Conservation (phyloP, 2,329 filamentous ascomycete species). For the Truncatella angustata region DNA sequence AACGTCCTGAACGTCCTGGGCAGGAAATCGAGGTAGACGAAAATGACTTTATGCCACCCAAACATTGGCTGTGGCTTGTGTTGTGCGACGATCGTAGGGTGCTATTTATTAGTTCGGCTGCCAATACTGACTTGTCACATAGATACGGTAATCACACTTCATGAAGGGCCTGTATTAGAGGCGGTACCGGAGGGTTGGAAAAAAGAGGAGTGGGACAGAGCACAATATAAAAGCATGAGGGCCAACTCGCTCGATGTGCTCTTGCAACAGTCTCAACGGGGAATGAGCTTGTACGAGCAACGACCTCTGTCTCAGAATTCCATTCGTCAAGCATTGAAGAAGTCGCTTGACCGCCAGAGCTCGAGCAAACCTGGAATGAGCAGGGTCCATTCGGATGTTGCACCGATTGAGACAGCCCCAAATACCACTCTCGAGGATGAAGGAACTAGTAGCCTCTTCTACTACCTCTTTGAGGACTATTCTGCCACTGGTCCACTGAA, state of each 20-base stretch:
- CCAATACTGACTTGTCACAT: conserved; percentile 14
- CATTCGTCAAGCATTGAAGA: conserved; percentile 28
- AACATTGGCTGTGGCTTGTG: conserved; percentile 69
- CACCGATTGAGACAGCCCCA: conserved; percentile 14
- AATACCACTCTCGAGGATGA: conserved; percentile 35
- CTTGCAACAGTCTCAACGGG: conserved; percentile 35
- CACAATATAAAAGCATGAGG: conserved; percentile 34
- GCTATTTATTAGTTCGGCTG: neutral
- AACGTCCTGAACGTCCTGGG: conserved; percentile 29
- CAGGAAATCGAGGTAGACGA: conserved; percentile 22
- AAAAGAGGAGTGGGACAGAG: conserved; percentile 17
- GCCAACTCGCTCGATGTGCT: conserved; percentile 37
- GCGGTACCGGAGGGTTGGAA: conserved; percentile 22
- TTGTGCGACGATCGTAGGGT: conserved; percentile 61
- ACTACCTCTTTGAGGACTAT: conserved; percentile 68
- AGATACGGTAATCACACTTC: conserved; percentile 69
- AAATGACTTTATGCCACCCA: conserved; percentile 34
- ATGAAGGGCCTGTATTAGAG: conserved; percentile 51
- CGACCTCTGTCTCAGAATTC: conserved; percentile 41
- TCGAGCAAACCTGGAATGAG: conserved; percentile 23
- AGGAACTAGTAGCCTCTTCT: conserved; percentile 60
- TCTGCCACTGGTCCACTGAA: conserved; percentile 56
- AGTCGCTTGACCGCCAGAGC: conserved; percentile 32
- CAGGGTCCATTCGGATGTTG: conserved; percentile 20
- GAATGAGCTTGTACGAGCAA: conserved; percentile 33